These are phyloP conservation scores for Nothomitra cinnamomea DNA, from an alignment of 2,329 filamentous ascomycete genomes.

Conservation along the genomic window DNA sequence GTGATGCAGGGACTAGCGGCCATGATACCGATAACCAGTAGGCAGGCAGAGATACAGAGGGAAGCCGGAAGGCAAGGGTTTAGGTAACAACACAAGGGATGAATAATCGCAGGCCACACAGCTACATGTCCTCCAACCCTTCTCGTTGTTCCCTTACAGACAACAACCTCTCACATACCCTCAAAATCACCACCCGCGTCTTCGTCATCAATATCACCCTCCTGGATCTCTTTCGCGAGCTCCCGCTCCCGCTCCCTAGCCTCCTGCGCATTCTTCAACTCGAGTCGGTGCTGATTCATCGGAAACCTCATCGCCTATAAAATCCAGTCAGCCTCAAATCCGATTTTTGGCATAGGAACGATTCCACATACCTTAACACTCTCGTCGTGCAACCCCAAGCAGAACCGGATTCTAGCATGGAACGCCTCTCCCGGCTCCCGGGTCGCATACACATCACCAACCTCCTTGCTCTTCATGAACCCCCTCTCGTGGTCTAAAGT, in stretches of 20 bases:
- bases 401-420: slow-evolving; percentile 88
- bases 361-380: slow-evolving; percentile 66
- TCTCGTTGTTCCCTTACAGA: background rate
- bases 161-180: slow-evolving; percentile 56
- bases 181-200: slow-evolving; percentile 94
- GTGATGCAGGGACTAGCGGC: background rate
- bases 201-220: slow-evolving; percentile 91
- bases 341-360: slow-evolving; percentile 5
- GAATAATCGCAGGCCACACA: background rate
- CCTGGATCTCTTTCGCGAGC: slow-evolving; percentile 96
- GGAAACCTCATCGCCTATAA: slow-evolving; percentile 88
- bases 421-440: slow-evolving; percentile 92
- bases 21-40: background rate
- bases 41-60: background rate
- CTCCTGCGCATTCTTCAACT: slow-evolving; percentile 96
- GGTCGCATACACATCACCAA: slow-evolving; percentile 90
- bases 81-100: slow-evolving; percentile 2
- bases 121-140: background rate
- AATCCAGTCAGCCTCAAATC: background rate
- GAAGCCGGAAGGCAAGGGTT: slow-evolving; percentile 1
- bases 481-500: slow-evolving; percentile 85
- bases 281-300: slow-evolving; percentile 95
- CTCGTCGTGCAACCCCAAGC: slow-evolving; percentile 84
- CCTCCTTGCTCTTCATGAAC: slow-evolving; percentile 97
- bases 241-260: slow-evolving; percentile 92